Percentiles rank a stretch among this genome's conserved stretches.
These are phyloP conservation scores for Exserohilum turcica DNA, from an alignment of 2,329 filamentous ascomycete species.

Conservation along the genomic window DNA sequence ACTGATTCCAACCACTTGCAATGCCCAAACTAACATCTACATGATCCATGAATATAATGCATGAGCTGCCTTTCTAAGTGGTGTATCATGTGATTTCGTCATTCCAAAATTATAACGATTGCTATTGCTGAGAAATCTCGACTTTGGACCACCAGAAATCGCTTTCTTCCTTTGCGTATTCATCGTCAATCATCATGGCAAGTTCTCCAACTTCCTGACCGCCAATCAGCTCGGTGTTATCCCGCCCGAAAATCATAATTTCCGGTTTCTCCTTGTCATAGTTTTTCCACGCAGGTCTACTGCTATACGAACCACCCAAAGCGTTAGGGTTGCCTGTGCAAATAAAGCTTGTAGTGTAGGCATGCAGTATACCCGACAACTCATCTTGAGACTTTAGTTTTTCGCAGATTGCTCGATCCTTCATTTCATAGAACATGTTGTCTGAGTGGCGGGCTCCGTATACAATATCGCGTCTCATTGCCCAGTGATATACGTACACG, in stretches of 20 bases:
- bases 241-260: constrained; percentile 62
- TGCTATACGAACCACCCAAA: constrained; percentile 13
- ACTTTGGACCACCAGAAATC: constrained; percentile 66
- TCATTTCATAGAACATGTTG: constrained; percentile 43
- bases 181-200: constrained; percentile 50
- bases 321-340: constrained; percentile 40
- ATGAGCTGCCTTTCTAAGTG: too few species aligned
- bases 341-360: constrained; percentile 42
- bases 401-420: constrained; percentile 26
- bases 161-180: constrained; percentile 57
- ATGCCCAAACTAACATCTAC: too few species aligned
- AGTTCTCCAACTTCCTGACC: constrained; percentile 31
- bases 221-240: constrained; percentile 61
- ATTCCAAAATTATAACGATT: too few species aligned
- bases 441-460: constrained; percentile 44
- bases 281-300: constrained; percentile 28
- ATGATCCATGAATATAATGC: too few species aligned
- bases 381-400: constrained; percentile 35
- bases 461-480: constrained; percentile 52
- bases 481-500: constrained; percentile 67
- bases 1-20: too few species aligned
- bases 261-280: constrained; percentile 19
- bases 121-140: constrained; percentile 36
- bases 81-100: too few species aligned
- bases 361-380: constrained; percentile 37